Evolutionary conservation across 2,329 filamentous ascomycete species (phyloP).

Genomic region (Trichophyton mentagrophytes): DNA sequence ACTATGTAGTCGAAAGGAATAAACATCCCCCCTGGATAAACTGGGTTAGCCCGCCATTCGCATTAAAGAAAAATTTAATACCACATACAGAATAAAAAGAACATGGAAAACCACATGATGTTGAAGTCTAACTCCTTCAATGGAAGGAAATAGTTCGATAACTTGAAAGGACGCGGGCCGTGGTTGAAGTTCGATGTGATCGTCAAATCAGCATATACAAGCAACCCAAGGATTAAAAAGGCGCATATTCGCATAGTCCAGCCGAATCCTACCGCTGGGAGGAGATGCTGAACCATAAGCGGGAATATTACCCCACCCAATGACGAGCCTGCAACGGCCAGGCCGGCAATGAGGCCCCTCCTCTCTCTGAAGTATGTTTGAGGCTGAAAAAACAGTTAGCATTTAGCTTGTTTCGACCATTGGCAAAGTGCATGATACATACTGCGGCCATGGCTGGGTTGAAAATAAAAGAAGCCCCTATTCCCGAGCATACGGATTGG

Average conservation of each 20-base stretch:
- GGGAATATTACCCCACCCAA: conserved; percentile 44
- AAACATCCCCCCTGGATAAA: conserved; percentile 4
- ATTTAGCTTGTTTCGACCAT: conserved; percentile 25
- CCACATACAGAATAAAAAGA: conserved; percentile 29
- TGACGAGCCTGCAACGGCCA: conserved; percentile 47
- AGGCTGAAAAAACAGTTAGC: conserved; percentile 28
- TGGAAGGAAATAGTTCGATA: conserved; percentile 36
- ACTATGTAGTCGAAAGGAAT: conserved; percentile 14
- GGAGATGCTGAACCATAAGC: conserved; percentile 34
- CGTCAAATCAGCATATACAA: conserved; percentile 41
- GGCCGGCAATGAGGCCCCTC: conserved; percentile 45
- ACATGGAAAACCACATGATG: conserved; percentile 35
- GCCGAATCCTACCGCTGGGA: conserved; percentile 37
- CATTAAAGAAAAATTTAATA: neutral
- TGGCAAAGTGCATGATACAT: conserved; percentile 16
- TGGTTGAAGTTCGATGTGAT: conserved; percentile 36
- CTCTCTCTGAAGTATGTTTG: conserved; percentile 42
- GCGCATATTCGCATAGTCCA: conserved; percentile 46
- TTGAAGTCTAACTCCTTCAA: conserved; percentile 37
- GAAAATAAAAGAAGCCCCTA: conserved; percentile 40
- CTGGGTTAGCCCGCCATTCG: neutral
- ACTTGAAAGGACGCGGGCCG: conserved; percentile 28
- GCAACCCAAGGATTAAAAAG: conserved; percentile 49
- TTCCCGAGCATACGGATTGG: conserved; percentile 37
- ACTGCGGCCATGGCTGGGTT: conserved; percentile 29